Evolutionary conservation across 257 asterid species (phyloP).

Genomic region (Rubia yunnanensis): DNA sequence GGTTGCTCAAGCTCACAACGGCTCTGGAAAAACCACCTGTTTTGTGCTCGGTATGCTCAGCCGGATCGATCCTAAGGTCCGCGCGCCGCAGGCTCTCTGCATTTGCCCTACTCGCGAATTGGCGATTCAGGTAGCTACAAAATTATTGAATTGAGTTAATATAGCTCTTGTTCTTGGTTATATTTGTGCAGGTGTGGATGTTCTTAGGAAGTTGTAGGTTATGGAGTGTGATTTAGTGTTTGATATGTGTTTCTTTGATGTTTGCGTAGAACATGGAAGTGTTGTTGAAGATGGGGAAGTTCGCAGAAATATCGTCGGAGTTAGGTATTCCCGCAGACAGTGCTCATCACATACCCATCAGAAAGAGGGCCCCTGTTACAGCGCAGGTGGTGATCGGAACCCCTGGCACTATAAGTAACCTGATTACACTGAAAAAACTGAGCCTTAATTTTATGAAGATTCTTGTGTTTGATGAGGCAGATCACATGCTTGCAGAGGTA

Average conservation of each 20-base stretch:
- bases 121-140: constrained; percentile 66
- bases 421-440: constrained; percentile 58
- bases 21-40: constrained; percentile 96
- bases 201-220: background rate
- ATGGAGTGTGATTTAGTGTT: background rate
- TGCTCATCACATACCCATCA: constrained; percentile 39
- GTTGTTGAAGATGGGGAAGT: constrained; percentile 85
- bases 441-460: constrained; percentile 72
- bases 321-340: constrained; percentile 61
- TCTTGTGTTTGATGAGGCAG: constrained; percentile 96
- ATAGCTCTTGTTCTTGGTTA: background rate
- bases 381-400: constrained; percentile 91
- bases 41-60: constrained; percentile 97
- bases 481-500: constrained; percentile 93
- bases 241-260: background rate
- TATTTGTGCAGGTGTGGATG: background rate
- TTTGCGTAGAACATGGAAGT: constrained; percentile 78
- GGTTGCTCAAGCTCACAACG: constrained; percentile 97
- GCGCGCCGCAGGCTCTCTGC: constrained; percentile 90
- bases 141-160: background rate
- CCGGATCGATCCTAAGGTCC: constrained; percentile 57
- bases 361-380: constrained; percentile 49
- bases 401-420: constrained; percentile 78
- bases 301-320: constrained; percentile 66
- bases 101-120: constrained; percentile 95